Conservation (phyloP, 2,329 filamentous ascomycete genomes). For the Exophiala xenobiotica region DNA sequence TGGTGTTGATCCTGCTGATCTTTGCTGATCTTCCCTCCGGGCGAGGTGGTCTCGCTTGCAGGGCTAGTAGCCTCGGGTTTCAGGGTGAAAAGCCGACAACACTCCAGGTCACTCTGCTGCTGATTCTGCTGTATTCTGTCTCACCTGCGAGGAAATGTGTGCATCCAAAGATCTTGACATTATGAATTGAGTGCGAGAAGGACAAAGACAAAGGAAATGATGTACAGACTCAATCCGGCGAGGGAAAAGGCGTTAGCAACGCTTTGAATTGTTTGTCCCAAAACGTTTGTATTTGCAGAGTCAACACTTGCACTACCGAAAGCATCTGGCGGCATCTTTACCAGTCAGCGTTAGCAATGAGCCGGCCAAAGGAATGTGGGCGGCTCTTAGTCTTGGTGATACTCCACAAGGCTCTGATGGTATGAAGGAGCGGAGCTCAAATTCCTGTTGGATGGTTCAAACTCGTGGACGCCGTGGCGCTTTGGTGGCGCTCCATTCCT, state of each 20-base stretch:
- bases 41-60: constrained; percentile 2
- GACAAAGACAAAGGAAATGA: no score
- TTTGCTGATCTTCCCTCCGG: constrained; percentile 7
- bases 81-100: background rate
- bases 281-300: background rate
- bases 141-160: no score
- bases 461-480: constrained; percentile 5
- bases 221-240: background rate
- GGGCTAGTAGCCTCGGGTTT: background rate
- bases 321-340: constrained; percentile 17
- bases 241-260: background rate
- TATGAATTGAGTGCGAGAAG: no score
- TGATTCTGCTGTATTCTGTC: no score
- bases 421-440: constrained; percentile 5
- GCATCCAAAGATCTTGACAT: no score
- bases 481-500: constrained; percentile 3
- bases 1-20: constrained; percentile 28
- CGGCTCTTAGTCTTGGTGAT: constrained; percentile 9
- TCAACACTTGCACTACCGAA: constrained; percentile 2
- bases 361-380: constrained; percentile 17
- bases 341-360: constrained; percentile 25
- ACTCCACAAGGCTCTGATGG: constrained; percentile 15
- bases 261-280: no score
- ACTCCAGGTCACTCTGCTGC: no score
- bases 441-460: constrained; percentile 9